Evolutionary conservation across 495 filamentous ascomycete species (phyloP).

Genomic region (Letharia lupina): DNA sequence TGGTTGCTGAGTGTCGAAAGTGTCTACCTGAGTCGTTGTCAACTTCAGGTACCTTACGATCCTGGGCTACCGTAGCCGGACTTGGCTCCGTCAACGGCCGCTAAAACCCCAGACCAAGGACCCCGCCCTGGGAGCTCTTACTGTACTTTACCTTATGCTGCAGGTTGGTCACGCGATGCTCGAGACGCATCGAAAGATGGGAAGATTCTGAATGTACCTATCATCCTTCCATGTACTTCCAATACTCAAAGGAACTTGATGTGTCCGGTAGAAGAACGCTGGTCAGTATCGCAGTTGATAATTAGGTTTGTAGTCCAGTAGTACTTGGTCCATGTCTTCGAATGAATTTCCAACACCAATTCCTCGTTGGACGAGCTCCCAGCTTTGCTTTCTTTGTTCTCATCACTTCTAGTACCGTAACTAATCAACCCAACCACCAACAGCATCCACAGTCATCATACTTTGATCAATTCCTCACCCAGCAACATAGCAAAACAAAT

Average conservation of each 20-base stretch:
- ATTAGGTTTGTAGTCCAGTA: too few species aligned
- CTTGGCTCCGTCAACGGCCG: not conserved
- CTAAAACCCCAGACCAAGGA: not conserved
- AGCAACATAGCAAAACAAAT: not conserved
- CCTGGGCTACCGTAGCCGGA: not conserved
- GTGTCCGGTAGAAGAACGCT: not conserved
- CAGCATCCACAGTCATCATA: not conserved
- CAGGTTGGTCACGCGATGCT: slow-evolving; percentile 2
- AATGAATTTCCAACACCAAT: not conserved
- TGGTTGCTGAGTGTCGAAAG: too few species aligned
- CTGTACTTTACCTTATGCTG: not conserved
- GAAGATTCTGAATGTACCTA: too few species aligned
- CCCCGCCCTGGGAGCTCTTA: not conserved
- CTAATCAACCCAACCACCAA: not conserved
- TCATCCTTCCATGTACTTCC: not conserved
- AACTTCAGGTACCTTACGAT: not conserved
- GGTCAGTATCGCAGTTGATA: too few species aligned
- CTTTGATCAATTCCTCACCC: not conserved
- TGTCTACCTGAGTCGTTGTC: too few species aligned
- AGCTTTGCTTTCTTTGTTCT: slow-evolving; percentile 1
- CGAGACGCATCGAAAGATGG: not conserved
- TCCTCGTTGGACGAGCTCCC: not conserved
- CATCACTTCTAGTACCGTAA: not conserved
- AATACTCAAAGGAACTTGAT: not conserved
- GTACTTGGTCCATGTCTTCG: not conserved